Base-by-base conservation (phyloP, 495 filamentous ascomycete genomes). In the Daldinia decipiens region DNA sequence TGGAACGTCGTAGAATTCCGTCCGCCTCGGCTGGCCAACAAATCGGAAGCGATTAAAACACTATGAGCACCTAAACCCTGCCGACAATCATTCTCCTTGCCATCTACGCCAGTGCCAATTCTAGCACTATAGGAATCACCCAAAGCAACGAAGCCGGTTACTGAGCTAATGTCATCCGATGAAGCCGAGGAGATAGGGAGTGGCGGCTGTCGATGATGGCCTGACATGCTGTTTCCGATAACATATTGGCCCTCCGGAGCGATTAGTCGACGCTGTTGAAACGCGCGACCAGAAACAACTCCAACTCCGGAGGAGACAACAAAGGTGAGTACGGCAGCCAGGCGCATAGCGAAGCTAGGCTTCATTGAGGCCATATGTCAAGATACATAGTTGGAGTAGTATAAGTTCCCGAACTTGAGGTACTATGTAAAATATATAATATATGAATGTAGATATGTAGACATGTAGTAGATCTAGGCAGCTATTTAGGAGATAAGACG, bases 111-210 rank as follows among this genome's bases (percentile, higher is more conserved):
- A 8, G 82, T 82, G 21, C 83, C 84, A 50, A 85, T 83, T 24
- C 84, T 83, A 3, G 83, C 79, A 32, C 79, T 80, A 59, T 84
- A 86, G 8, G 82, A 84, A 64, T 86, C 83, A 7, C 84, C 84
- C 38, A 85, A 73, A 13, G 82, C 78, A 54, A 76, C 75, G 65
- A 83, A 83, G 40, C 78, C 79, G 4, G 68, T 59, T 13, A 47
- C 34, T 11, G 39, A 11, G 5, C 15, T n/a, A 0, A 29, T 12
- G 6, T n/a, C 19, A 21, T 12, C 31, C 1, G 34, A 15, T 17
- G 52, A 55, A 21, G 2, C 17, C 31, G 19, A 40, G 17, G 38
- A 24, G 29, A 66, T 27, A 19, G 43, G 54, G 5, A 43, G 36
- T 17, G 15, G 45, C 8, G 66, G 62, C 19, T 21, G 58, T 55